phyloP scores from a whole-genome alignment of 2,329 filamentous ascomycete genomes.

The Ophiostoma quercus region DNA sequence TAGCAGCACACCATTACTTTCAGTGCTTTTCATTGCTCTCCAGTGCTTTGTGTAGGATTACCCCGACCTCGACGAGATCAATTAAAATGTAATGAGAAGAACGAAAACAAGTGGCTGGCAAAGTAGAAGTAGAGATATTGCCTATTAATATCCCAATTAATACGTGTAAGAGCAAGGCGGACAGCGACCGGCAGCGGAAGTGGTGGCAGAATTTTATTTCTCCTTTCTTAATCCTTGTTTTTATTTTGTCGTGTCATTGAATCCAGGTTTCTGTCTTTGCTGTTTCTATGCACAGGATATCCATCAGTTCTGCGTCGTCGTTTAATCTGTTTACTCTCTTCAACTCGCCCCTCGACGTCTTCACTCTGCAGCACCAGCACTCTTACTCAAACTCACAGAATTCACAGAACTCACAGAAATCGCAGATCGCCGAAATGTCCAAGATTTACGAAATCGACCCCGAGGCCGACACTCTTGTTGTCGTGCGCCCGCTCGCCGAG shows the following conservation, averaged over 20 bases:
- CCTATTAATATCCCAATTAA: no score
- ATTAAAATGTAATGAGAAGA: background rate
- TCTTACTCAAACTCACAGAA: no score
- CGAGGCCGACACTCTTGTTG: constrained; percentile 35
- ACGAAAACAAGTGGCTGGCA: background rate
- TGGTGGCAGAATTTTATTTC: constrained; percentile 4
- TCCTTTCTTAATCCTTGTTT: background rate
- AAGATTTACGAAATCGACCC: constrained; percentile 36
- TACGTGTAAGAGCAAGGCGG: constrained; percentile 8
- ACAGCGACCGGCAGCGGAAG: background rate
- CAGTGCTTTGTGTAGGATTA: background rate
- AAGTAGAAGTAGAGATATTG: background rate
- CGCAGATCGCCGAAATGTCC: constrained; percentile 29
- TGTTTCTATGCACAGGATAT: constrained; percentile 2
- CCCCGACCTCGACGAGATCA: background rate
- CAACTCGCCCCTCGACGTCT: constrained; percentile 3
- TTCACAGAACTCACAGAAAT: background rate
- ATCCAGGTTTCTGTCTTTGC: background rate
- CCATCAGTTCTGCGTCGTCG: constrained; percentile 3
- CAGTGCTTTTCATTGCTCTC: background rate
- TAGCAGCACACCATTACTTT: constrained; percentile 9
- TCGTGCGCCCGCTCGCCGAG: constrained; percentile 29
- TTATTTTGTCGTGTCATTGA: background rate
- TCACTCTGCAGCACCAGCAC: background rate
- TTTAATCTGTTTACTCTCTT: background rate